phyloP scores from a whole-genome alignment of 768 basidiomycete genomes.

The Pleurotus platypus region DNA sequence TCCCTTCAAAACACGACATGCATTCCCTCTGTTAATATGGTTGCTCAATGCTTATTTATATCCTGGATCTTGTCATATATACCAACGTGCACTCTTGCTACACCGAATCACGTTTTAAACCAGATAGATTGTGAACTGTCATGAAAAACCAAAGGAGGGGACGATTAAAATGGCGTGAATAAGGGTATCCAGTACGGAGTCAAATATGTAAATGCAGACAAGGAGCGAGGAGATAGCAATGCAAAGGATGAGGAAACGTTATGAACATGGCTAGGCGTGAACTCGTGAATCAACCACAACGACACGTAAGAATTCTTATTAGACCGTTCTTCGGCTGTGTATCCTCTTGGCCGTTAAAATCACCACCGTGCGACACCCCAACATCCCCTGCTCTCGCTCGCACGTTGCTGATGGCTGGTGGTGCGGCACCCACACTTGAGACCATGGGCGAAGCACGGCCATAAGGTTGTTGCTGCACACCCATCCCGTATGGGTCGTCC shows the following conservation, averaged over 20 bases:
- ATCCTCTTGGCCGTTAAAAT: conserved; percentile 53
- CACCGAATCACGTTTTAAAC: background rate
- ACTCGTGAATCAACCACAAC: conserved; percentile 52
- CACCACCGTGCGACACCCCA: conserved; percentile 60
- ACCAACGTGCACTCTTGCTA: too few species aligned
- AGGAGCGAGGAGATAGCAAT: conserved; percentile 17
- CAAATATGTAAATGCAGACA: background rate
- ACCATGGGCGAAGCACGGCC: conserved; percentile 85
- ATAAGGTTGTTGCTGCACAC: conserved; percentile 50
- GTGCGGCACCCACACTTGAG: conserved; percentile 60
- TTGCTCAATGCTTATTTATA: too few species aligned
- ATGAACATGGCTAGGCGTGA: conserved; percentile 19
- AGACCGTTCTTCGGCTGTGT: conserved; percentile 45
- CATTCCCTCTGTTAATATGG: too few species aligned
- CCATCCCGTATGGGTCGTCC: conserved; percentile 52
- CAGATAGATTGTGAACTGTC: conserved; percentile 5
- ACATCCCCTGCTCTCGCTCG: conserved; percentile 69
- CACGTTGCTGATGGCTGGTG: conserved; percentile 69
- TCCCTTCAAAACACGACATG: too few species aligned
- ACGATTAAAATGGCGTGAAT: conserved; percentile 6
- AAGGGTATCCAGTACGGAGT: conserved; percentile 6
- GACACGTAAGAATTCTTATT: conserved; percentile 73
- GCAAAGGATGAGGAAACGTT: conserved; percentile 18
- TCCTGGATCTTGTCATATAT: too few species aligned
- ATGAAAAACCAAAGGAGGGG: conserved; percentile 2